phyloP scores from a whole-genome alignment of 2,329 filamentous ascomycete genomes.

The Phialophora macrospora region DNA sequence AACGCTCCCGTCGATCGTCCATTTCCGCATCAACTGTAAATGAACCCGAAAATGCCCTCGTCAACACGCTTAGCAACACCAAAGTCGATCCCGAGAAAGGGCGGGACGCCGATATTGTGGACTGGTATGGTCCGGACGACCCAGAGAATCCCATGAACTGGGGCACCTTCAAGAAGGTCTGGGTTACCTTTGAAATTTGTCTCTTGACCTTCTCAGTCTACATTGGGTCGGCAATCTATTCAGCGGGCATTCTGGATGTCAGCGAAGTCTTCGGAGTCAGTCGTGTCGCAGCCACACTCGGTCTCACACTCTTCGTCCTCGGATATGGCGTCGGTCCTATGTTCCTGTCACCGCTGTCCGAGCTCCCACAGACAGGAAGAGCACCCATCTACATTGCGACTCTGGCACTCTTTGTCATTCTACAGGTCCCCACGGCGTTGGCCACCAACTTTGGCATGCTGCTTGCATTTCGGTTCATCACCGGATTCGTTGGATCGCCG shows the following conservation, averaged over 20 bases:
- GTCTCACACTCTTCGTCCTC: conserved; percentile 57
- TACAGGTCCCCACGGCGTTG: conserved; percentile 55
- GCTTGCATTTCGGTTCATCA: conserved; percentile 59
- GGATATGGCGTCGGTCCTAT: conserved; percentile 55
- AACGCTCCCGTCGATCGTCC: conserved; percentile 6
- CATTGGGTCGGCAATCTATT: conserved; percentile 58
- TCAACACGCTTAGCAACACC: conserved; percentile 18
- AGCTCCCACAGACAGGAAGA: conserved; percentile 58
- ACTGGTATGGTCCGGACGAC: conserved; percentile 50
- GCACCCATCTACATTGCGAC: conserved; percentile 58
- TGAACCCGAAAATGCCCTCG: conserved; percentile 23
- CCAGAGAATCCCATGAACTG: conserved; percentile 56
- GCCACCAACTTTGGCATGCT: conserved; percentile 60
- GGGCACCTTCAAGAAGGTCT: conserved; percentile 50
- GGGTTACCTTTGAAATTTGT: conserved; percentile 55
- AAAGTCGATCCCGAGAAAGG: conserved; percentile 53
- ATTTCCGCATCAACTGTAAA: conserved; percentile 14
- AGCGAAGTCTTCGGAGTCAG: conserved; percentile 53
- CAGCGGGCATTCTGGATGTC: conserved; percentile 51
- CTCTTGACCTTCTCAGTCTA: conserved; percentile 59
- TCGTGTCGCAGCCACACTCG: conserved; percentile 54
- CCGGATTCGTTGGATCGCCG: conserved; percentile 57
- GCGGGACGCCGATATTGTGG: conserved; percentile 55
- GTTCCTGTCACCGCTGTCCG: conserved; percentile 53
- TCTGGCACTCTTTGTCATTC: conserved; percentile 55